Evolutionary conservation across 2,329 filamentous ascomycete species (phyloP), one percentile per base, ranked within the genome.

Genomic region (Fusarium tuaranense): DNA sequence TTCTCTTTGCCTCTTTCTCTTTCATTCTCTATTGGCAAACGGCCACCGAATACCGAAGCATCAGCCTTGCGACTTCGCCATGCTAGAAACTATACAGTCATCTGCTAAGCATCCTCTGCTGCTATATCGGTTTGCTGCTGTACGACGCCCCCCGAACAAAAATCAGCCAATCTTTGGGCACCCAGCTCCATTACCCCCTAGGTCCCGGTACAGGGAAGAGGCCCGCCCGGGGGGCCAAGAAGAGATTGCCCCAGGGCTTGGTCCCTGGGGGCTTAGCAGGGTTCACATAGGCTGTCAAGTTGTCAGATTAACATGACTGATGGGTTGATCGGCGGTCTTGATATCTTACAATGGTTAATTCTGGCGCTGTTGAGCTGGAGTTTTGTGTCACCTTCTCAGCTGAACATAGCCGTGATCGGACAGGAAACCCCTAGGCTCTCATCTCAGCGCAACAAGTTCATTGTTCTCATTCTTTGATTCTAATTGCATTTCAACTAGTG

Each of bases 131-230:
- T 55, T 32, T 55, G 51, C 51, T 32, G 27, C 51, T 32, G 51
- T 55, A 20, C 51, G 12, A 55, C 27, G 18, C 13, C 27, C 48
- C 27, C 51, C 46, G 8, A 27, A 27, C 46, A 51, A 18, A 18
- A 51, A 55, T 55, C 51, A 55, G 51, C 51, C 51, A 32, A 55
- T 55, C 27, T 55, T 55, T 55, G 51, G 51, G 51, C 51, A 55
- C 27, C 27, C 51, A 55, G 25, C 18, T 53, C 27, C 7, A 53
- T n/a, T n/a, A 3, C 27, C 48, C 48, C 51, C 27, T 34, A 20
- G 27, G 27, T 55, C 18, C 18, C 27, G 51, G 18, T n/a, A 30
- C 27, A 55, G 51, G 51, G 51, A 32, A 55, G 10, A 55, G 30
- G 51, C 48, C 25, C 18, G 46, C 16, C 44, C 20, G 44, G 44